Conservation (phyloP, 805 yeast genomes). For the Metschnikowia hibisci region DNA sequence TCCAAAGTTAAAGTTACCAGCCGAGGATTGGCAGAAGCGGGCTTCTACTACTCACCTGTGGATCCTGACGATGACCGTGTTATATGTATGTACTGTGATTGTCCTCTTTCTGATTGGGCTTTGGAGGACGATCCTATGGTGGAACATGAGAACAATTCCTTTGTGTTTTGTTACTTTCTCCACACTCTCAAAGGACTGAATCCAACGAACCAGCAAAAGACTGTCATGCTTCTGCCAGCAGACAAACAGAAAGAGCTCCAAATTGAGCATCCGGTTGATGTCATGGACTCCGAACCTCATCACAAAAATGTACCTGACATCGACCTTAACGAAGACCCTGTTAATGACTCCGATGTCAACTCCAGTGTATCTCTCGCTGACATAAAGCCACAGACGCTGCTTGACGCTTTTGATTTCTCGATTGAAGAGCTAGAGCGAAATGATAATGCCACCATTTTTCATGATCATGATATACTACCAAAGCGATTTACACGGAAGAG, state of each 20-base stretch:
- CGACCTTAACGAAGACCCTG: background rate
- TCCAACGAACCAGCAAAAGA: background rate
- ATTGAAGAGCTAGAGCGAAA: constrained; percentile 15
- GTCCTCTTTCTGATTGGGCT: constrained; percentile 50
- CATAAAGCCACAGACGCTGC: background rate
- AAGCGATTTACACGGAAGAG: constrained; percentile 7
- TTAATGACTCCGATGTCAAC: background rate
- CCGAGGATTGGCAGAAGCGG: constrained; percentile 40
- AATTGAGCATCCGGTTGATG: no score
- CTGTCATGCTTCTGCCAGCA: no score
- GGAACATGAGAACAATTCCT: constrained; percentile 44
- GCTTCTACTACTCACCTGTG: constrained; percentile 36
- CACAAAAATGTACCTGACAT: constrained; percentile 1
- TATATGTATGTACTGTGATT: constrained; percentile 28
- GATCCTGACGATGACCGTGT: constrained; percentile 32
- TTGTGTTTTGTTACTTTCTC: constrained; percentile 28
- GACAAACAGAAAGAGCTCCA: no score
- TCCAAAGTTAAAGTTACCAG: constrained; percentile 11
- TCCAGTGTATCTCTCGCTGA: constrained; percentile 1
- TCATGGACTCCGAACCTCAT: background rate
- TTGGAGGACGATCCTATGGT: constrained; percentile 55
- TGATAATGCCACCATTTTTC: constrained; percentile 11
- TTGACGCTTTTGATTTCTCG: constrained; percentile 16
- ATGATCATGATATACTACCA: constrained; percentile 6
- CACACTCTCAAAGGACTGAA: constrained; percentile 9